Evolutionary conservation across 768 basidiomycete species (phyloP), one percentile per base, ranked within the genome.

Genomic region (Boletus barrowsii): DNA sequence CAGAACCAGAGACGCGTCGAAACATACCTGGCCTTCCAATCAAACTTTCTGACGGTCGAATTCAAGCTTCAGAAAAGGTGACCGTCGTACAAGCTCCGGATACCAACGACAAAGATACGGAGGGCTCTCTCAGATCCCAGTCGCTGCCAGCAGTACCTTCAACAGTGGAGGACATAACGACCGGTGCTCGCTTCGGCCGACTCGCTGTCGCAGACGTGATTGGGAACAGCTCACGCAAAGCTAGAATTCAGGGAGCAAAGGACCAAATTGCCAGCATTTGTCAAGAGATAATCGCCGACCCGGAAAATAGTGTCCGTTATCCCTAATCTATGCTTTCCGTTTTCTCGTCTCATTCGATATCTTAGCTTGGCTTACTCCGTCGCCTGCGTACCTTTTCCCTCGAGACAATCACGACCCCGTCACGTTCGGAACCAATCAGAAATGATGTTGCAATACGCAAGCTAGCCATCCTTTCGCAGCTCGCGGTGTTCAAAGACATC

Each of bases 401-500:
- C 22, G 72, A 78, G n/a, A 80, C 82, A 53, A 83, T 98, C 20
- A 79, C 85, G 4, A 83, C 87, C 2, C 80, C 84, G 2, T 76
- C 84, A 3, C 85, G 87, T 55, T 77, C 83, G 15, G 82, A 86
- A 30, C 85, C 88, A 3, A 75, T 98, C 9, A 64, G 73, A 17
- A 95, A 98, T 61, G 94, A 98, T 61, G 69, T 77, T 17, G 73
- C 88, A 32, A 88, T 99, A 59, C 84, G 96, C 57, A 90, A 90
- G 67, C 75, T 98, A 37, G 90, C 96, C 3, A 80, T 95, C 45
- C 75, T 98, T 39, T 96, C 93, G 13, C 88, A 96, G 64, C 76
- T 98, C 30, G 90, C 94, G 26, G 91, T 98, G 11, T 97, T 92
- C 79, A 94, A 93, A 67, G 97, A 99, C 70, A 83, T 98, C 58